These are phyloP conservation scores for Dujonia santamariae DNA, from an alignment of 1,139 yeast genomes.

Conservation along the genomic window DNA sequence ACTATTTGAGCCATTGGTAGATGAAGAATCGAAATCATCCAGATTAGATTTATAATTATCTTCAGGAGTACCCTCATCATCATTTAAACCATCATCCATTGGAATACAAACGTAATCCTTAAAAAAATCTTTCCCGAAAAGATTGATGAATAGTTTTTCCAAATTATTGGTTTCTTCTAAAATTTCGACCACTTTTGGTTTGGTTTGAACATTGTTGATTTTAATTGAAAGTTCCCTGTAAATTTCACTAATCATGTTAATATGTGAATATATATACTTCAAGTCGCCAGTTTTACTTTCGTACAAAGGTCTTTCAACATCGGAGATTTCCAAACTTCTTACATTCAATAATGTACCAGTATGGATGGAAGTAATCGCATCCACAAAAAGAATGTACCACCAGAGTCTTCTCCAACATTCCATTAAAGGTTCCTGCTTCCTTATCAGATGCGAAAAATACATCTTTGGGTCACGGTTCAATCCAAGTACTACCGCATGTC, in stretches of 20 bases:
- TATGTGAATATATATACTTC: conserved; percentile 13
- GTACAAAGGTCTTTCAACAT: conserved; percentile 28
- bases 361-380: conserved; percentile 33
- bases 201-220: conserved; percentile 26
- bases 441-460: conserved; percentile 29
- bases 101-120: conserved; percentile 39
- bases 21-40: not conserved
- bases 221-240: conserved; percentile 31
- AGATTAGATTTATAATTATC: not conserved
- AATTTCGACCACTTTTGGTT: conserved; percentile 38
- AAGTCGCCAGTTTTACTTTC: conserved; percentile 18
- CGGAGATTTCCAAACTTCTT: conserved; percentile 26
- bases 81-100: conserved; percentile 8
- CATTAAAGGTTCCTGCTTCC: conserved; percentile 24
- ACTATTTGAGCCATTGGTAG: not conserved
- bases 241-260: conserved; percentile 20
- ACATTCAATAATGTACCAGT: conserved; percentile 33
- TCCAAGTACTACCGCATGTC: conserved; percentile 44
- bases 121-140: conserved; percentile 46
- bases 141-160: conserved; percentile 34
- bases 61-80: conserved; percentile 9
- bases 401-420: conserved; percentile 40
- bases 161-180: conserved; percentile 36
- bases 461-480: conserved; percentile 41
- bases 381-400: conserved; percentile 28